A percentile compares a stretch with the other conserved stretches of the same genome.
Conservation (phyloP, 2,329 filamentous ascomycete species). For the Fusarium odoratissimum region DNA sequence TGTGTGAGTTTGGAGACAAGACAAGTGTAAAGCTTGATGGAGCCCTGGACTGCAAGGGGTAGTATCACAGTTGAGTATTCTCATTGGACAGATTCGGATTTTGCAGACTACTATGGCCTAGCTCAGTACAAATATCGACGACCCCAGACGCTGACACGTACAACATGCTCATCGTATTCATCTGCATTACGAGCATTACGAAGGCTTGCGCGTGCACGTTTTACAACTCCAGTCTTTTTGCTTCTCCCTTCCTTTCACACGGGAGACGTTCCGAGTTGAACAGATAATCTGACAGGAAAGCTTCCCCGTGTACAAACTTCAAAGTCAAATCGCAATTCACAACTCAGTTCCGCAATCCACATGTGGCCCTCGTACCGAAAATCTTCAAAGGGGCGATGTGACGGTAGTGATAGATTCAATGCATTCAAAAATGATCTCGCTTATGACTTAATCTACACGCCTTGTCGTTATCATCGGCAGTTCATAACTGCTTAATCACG, state of each 20-base stretch:
- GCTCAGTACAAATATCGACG: not conserved
- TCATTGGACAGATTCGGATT: slow-evolving; percentile 25
- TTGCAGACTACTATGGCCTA: not conserved
- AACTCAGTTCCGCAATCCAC: not conserved
- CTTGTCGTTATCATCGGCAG: slow-evolving; percentile 23
- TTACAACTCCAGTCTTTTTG: slow-evolving; percentile 21
- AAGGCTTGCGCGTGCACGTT: slow-evolving; percentile 37
- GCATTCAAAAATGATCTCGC: slow-evolving; percentile 32
- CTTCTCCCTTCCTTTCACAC: slow-evolving; percentile 17
- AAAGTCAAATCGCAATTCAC: slow-evolving; percentile 7
- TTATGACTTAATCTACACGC: slow-evolving; percentile 20
- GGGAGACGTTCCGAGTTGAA: slow-evolving; percentile 24
- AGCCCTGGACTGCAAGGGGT: slow-evolving; percentile 21
- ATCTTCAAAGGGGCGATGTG: slow-evolving; percentile 16
- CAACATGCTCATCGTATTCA: slow-evolving; percentile 2
- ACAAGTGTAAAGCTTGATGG: slow-evolving; percentile 3
- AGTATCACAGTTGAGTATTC: not conserved
- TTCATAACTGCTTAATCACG: slow-evolving; percentile 15
- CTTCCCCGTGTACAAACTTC: slow-evolving; percentile 3
- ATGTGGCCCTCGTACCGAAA: not conserved
- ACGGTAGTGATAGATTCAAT: slow-evolving; percentile 26
- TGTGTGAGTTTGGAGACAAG: not conserved
- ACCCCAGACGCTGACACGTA: slow-evolving; percentile 14
- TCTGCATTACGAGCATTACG: slow-evolving; percentile 18
- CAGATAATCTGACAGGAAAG: not conserved